Conservation (phyloP, 2,329 filamentous ascomycete species). For the Aspergillus phoenicis region DNA sequence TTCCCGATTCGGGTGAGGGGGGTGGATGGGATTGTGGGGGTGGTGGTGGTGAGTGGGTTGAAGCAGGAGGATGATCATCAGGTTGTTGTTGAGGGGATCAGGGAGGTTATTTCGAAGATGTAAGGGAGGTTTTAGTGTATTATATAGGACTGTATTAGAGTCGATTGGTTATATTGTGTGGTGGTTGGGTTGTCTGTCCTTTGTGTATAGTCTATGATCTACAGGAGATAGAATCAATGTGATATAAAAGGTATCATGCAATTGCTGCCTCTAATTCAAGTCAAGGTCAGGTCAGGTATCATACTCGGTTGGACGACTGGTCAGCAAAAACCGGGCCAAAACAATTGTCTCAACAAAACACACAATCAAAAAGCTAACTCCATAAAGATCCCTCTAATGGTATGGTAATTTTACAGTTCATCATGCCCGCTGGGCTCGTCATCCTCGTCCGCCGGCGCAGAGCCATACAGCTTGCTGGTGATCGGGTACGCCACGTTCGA, state of each 20-base stretch:
- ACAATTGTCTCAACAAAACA: slow-evolving; percentile 19
- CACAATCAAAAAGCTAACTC: slow-evolving; percentile 26
- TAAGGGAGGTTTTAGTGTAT: background rate
- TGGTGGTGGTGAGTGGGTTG: slow-evolving; percentile 74
- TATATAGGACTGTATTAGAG: too few species aligned
- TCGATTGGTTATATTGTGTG: background rate
- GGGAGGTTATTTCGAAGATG: slow-evolving; percentile 47
- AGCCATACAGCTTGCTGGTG: slow-evolving; percentile 93
- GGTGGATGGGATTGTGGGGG: slow-evolving; percentile 74
- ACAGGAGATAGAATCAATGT: background rate
- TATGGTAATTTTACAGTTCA: slow-evolving; percentile 67
- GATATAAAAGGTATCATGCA: background rate
- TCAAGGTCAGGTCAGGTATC: slow-evolving; percentile 10
- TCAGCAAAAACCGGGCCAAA: slow-evolving; percentile 26
- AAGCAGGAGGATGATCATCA: slow-evolving; percentile 78
- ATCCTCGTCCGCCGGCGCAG: slow-evolving; percentile 66
- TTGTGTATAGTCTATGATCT: background rate
- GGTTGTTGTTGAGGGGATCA: slow-evolving; percentile 70
- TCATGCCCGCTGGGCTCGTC: slow-evolving; percentile 72
- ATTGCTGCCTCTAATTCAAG: background rate
- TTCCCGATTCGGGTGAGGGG: slow-evolving; percentile 72
- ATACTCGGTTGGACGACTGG: background rate
- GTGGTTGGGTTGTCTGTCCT: background rate
- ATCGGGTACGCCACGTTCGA: slow-evolving; percentile 96
- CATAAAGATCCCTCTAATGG: slow-evolving; percentile 36